Conservation (phyloP, 192 early-diverging fungal genomes). For the Backusella mclennaniae region DNA sequence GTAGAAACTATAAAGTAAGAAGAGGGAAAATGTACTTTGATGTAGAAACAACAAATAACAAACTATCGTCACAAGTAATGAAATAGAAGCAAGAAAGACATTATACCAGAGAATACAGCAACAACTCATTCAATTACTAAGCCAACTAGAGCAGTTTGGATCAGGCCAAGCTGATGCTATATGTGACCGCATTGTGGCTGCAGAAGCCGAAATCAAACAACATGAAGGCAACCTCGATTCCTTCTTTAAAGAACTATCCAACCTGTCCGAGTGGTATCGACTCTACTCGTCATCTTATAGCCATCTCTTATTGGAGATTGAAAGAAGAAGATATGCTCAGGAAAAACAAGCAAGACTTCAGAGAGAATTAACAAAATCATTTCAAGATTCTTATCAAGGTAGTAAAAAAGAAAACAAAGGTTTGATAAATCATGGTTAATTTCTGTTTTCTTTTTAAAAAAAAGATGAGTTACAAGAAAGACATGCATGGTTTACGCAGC, state of each 20-base stretch:
- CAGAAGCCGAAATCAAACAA: constrained; percentile 24
- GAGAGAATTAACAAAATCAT: constrained; percentile 10
- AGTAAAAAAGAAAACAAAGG: background rate
- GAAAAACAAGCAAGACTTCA: constrained; percentile 15
- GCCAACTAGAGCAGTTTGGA: constrained; percentile 20
- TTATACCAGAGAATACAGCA: constrained; percentile 8
- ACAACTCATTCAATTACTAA: constrained; percentile 14
- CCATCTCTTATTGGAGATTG: constrained; percentile 26
- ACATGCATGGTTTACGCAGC: constrained; percentile 20
- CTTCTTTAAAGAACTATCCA: constrained; percentile 25
- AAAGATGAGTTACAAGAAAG: constrained; percentile 31
- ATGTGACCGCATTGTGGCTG: constrained; percentile 13
- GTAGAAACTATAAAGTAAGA: constrained; percentile 17
- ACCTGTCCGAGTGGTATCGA: constrained; percentile 27
- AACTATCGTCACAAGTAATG: constrained; percentile 7
- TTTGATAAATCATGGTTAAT: background rate
- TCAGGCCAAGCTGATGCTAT: constrained; percentile 16
- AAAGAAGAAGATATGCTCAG: constrained; percentile 19
- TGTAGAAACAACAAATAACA: too few species aligned
- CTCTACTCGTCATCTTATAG: constrained; percentile 25
- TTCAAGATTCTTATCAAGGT: constrained; percentile 26
- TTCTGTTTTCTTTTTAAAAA: background rate
- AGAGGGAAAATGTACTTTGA: background rate
- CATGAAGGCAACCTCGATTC: constrained; percentile 17
- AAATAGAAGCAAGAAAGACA: constrained; percentile 1